These are phyloP conservation scores for Xylaria sp. DNA, from an alignment of 2,329 filamentous ascomycete species.

Conservation along the genomic window DNA sequence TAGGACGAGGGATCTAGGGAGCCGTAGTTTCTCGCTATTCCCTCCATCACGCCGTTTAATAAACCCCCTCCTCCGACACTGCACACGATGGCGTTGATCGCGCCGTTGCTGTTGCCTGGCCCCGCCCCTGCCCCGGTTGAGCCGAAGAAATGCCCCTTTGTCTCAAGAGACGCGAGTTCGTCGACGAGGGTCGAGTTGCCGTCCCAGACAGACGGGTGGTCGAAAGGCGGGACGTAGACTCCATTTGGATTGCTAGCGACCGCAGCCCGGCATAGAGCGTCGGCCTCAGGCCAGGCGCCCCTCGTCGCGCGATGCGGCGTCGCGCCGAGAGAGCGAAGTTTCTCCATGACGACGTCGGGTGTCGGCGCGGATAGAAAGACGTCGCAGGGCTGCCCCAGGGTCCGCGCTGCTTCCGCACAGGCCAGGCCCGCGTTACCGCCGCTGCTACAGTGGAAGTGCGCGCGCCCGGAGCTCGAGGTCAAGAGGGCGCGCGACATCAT, in stretches of 20 bases:
- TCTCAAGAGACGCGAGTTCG: constrained; percentile 49
- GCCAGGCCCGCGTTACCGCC: constrained; percentile 88
- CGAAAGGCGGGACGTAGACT: constrained; percentile 74
- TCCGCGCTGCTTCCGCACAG: constrained; percentile 73
- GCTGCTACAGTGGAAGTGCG: constrained; percentile 80
- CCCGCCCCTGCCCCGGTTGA: constrained; percentile 34
- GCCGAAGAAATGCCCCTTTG: constrained; percentile 44
- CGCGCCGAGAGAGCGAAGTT: constrained; percentile 71
- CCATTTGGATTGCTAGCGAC: constrained; percentile 53
- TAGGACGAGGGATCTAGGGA: no score
- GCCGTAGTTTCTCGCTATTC: constrained; percentile 56
- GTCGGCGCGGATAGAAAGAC: constrained; percentile 75
- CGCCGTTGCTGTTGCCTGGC: constrained; percentile 31
- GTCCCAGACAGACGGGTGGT: constrained; percentile 70
- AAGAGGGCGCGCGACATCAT: constrained; percentile 59
- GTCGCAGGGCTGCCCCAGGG: constrained; percentile 69
- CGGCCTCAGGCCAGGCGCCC: constrained; percentile 71
- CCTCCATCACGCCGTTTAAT: constrained; percentile 76
- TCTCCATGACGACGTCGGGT: constrained; percentile 71
- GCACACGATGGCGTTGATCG: constrained; percentile 74
- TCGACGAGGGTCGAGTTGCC: constrained; percentile 66
- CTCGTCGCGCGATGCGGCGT: constrained; percentile 74
- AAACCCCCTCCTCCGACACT: constrained; percentile 82
- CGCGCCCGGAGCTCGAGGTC: constrained; percentile 38
- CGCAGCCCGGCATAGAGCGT: constrained; percentile 65